Evolutionary conservation across 257 asterid genomes (phyloP).

Genomic region (Fraxinus excelsior): DNA sequence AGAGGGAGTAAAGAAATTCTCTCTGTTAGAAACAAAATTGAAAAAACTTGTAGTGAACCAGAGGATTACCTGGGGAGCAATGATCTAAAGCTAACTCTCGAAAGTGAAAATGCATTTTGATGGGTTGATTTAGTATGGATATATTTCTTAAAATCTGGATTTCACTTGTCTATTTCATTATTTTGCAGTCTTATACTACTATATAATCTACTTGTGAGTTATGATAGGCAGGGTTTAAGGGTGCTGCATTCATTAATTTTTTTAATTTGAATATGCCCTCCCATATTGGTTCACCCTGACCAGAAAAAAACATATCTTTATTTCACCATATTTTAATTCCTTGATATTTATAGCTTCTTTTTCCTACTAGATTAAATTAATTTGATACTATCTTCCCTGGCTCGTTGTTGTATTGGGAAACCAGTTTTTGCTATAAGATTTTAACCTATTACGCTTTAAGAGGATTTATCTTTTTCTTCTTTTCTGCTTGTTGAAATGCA

Average conservation of each 20-base stretch:
- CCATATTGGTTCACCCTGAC: neutral
- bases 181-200: neutral
- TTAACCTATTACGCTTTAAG: neutral
- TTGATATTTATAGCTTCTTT: neutral
- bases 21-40: neutral
- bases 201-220: neutral
- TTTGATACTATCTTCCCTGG: neutral
- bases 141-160: neutral
- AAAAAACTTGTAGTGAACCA: neutral
- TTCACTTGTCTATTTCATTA: neutral
- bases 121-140: too few relatives aligned
- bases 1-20: neutral
- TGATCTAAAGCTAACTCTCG: neutral
- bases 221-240: neutral
- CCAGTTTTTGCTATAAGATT: neutral
- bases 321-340: neutral
- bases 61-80: too few relatives aligned
- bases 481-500: slow-evolving; percentile 47
- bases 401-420: slow-evolving; percentile 9
- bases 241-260: too few relatives aligned
- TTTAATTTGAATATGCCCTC: too few relatives aligned
- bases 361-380: neutral
- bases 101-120: neutral
- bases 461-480: slow-evolving; percentile 9
- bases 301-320: neutral